A percentile compares a stretch with the other conserved stretches of the same genome.
phyloP scores from a whole-genome alignment of 2,329 filamentous ascomycete species.

The Paracorniculantispora psalliotae region DNA sequence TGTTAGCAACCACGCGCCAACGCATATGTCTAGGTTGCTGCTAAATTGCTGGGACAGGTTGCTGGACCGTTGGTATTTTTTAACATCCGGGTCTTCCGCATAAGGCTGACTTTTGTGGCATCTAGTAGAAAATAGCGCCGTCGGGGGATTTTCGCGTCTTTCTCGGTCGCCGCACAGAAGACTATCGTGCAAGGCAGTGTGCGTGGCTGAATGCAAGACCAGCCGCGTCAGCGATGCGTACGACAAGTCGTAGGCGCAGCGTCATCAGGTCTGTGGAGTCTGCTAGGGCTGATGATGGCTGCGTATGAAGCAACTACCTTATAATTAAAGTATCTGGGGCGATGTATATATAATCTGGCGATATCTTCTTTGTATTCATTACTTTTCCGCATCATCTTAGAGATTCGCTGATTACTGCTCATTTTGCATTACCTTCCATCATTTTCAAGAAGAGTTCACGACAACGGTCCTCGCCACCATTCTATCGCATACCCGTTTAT shows the following conservation, averaged over 20 bases:
- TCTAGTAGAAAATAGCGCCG: too few relatives aligned
- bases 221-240: conserved; percentile 11
- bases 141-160: too few relatives aligned
- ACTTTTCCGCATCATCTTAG: not conserved
- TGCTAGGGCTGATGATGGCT: not conserved
- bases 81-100: too few relatives aligned
- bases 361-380: not conserved
- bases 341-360: not conserved
- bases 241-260: conserved; percentile 3
- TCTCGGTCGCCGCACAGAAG: not conserved
- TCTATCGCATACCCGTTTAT: not conserved
- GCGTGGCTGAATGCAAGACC: not conserved
- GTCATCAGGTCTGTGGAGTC: not conserved
- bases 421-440: not conserved
- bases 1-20: too few relatives aligned
- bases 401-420: not conserved
- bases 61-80: too few relatives aligned
- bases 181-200: not conserved
- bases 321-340: not conserved
- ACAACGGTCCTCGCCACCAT: not conserved
- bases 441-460: not conserved
- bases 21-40: too few relatives aligned
- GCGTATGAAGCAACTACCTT: not conserved
- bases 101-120: too few relatives aligned
- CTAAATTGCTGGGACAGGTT: too few relatives aligned